Base-by-base conservation (phyloP, 164 flowering plant species). In the Nymphaea colorata region DNA sequence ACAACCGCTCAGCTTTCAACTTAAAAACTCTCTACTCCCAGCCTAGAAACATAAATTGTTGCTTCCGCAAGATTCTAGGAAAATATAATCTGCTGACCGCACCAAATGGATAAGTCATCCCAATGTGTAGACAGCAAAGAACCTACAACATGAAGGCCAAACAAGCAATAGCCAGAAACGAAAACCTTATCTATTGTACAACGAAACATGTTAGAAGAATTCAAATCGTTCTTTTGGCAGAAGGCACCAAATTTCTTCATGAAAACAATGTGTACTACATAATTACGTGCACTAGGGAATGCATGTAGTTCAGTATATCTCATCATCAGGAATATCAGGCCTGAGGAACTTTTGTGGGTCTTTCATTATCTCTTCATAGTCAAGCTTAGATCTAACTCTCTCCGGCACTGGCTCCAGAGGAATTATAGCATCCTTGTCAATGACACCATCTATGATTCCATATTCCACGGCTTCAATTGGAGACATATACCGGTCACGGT, bases 391-490 rank as follows among this genome's bases (percentile, higher is more conserved):
- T 67, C 82, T 87, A 67, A 89, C 91, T 73, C 47, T 84, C 6
- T 89, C 96, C 5, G 96, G 97, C 59, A 87, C 84, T 42, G 98
- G 97, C 61, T 51, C 59, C 45, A 91, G 85, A 16, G 96, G 94
- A 55, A 91, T 86, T 62, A 93, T 89, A 76, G 77, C 77, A 67
- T 91, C 94, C 68, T 80, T 71, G 78, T 93, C 98, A 67, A 93
- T 91, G 62, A 89, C 90, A 59, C 85, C 97, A 72, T 93, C 98
- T 62, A 93, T 78, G 8, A 91, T 73, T 41, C 98, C 97, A 78
- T 82, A 93, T 73, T 91, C 97, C 70, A 93, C 87, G 5, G 94
- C 98, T 80, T 93, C 98, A 55, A 87, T 87, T 0, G 98, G 93
- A 68, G 98, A 93, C 96, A 93, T 85, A 72, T 93, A 93, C 0